Base-by-base conservation (phyloP, 164 flowering plant species). In the Umbilicus rupestris region DNA sequence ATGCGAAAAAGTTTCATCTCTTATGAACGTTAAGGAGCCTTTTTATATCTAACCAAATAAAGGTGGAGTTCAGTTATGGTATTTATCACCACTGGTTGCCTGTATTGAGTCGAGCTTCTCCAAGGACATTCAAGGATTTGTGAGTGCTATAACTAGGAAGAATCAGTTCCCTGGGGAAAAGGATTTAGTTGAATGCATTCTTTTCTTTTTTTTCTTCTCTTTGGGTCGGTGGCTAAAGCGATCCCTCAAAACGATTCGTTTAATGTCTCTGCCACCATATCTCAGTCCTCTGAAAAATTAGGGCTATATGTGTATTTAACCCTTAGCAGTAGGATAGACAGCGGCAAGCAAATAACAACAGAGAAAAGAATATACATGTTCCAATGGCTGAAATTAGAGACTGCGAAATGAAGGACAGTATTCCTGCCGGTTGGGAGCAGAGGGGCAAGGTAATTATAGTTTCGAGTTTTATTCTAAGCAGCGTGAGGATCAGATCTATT, bases 341-440 rank as follows among this genome's bases (percentile, higher is more conserved):
- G 60, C 33, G 33, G 60, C 15, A 28, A 55, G 33, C 55, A 49
- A 22, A 49, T 2, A n/a, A n/a, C 9, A 41, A 41, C 16, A 0
- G 6, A 8, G 22, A 49, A 49, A 49, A 49, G 55, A 17, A 28
- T 19, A 26, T 29, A 28, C 33, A 28, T 0, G 0, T 26, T 28
- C 33, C 5, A 5, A 28, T 55, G 19, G 33, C 33, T 55, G 60
- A 55, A 55, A 14, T 17, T 28, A 33, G 19, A 55, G 7, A 15
- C 33, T 0, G 7, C 2, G 33, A 26, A 55, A 26, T 12, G 14
- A 28, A 55, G 29, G 60, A 10, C 31, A 5, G 60, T 55, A 15
- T 55, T 26, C 33, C 60, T 28, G 60, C 33, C 8, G 60, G 60
- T 55, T 55, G 60, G 60, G 60, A 28, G 60, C 60, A 9, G 60